Evolutionary conservation across 768 basidiomycete genomes (phyloP).

Genomic region (Scleroderma bovista): DNA sequence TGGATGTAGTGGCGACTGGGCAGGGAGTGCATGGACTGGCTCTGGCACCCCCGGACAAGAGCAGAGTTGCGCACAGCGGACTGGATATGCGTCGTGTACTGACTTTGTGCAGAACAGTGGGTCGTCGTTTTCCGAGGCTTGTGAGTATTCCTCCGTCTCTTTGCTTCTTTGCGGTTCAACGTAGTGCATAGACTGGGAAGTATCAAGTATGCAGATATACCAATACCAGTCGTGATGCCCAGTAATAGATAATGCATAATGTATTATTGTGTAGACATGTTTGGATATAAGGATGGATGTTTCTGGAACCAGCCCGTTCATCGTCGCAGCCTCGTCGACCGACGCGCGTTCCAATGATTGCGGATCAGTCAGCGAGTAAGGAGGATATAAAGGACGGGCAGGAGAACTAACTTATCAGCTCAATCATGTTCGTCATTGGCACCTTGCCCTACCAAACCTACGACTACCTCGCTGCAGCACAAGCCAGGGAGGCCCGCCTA

Average conservation of each 20-base stretch:
- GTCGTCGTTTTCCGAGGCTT: conserved; percentile 65
- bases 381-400: conserved; percentile 3
- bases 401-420: background rate
- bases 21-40: conserved; percentile 66
- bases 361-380: background rate
- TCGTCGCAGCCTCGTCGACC: background rate
- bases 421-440: conserved; percentile 8
- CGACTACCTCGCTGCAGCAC: conserved; percentile 18
- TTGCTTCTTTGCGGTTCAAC: conserved; percentile 1
- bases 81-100: conserved; percentile 76
- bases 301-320: conserved; percentile 4
- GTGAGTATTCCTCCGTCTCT: conserved; percentile 41
- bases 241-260: no score
- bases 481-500: conserved; percentile 7
- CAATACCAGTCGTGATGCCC: conserved; percentile 35
- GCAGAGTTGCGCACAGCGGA: conserved; percentile 78
- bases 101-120: conserved; percentile 74
- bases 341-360: conserved; percentile 1
- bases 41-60: conserved; percentile 80
- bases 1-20: conserved; percentile 77
- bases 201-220: conserved; percentile 70
- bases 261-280: no score
- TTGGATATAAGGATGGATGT: background rate
- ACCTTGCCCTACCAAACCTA: conserved; percentile 1
- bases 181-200: conserved; percentile 66